Evolutionary conservation across 2,329 filamentous ascomycete genomes (phyloP), one percentile per base, ranked within the genome.

Genomic region (Trichoderma oligosporum): DNA sequence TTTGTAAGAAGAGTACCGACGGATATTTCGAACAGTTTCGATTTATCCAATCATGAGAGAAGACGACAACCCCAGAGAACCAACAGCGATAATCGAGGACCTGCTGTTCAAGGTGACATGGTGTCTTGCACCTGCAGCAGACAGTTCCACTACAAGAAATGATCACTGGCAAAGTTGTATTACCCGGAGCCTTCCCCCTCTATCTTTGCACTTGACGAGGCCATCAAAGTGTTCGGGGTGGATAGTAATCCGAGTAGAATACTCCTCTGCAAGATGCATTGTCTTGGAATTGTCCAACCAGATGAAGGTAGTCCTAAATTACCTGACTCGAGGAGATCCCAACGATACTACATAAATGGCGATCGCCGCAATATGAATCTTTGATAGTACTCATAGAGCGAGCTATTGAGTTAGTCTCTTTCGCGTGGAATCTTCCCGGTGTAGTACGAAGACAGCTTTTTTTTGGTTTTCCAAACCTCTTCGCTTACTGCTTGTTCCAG

Each of bases 101-200:
- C 24, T n/a, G 14, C 4, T 53, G 35, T 41, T 58, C 12, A 12
- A 47, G 41, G 56, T 58, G 29, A 54, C 56, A 58, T 58, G 35
- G 48, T 44, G 56, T 54, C 48, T 35, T 45, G 48, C 38, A 46
- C 56, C 42, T 57, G 56, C 56, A 57, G 39, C 39, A 38, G 18
- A 31, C 46, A 38, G n/a, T 54, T 24, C 56, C 41, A 33, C 35
- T 41, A 47, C 29, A 41, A 58, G 46, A 16, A 47, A 53, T 35
- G 41, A 58, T 58, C 42, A 51, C 35, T 48, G 31, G 25, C 39
- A 29, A 33, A 27, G 31, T 57, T 24, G 47, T 46, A 57, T 52
- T 52, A 57, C 24, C 56, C 56, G 39, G 20, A 36, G 39, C 39
- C n/a, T 45, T 36, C 24, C 29, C 56, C 47, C 39, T 46, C 39